Conservation (phyloP, 441 rosid species). For the Theobroma grandiflorum region DNA sequence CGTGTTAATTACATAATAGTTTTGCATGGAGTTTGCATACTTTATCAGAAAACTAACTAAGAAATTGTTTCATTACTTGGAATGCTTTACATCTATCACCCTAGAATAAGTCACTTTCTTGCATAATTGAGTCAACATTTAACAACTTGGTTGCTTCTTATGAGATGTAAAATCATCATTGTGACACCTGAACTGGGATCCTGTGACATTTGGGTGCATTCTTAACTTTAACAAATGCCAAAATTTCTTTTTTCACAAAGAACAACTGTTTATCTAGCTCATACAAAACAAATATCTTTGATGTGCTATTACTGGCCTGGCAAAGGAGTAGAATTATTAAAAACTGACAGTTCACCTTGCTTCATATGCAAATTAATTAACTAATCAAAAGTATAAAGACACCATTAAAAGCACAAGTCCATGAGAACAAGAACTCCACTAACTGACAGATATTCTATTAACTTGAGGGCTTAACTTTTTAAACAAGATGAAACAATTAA, state of each 20-base stretch:
- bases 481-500: constrained; percentile 3
- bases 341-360: not conserved
- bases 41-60: constrained; percentile 6
- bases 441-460: not conserved
- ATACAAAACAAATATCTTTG: not conserved
- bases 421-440: not conserved
- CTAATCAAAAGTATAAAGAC: not conserved
- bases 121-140: not conserved
- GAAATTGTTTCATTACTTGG: not conserved
- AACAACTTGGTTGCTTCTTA: not conserved
- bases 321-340: not conserved
- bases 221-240: not conserved
- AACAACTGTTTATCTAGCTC: not conserved
- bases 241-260: not conserved
- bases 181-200: not conserved
- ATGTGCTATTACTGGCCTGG: not conserved
- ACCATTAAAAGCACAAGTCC: not conserved
- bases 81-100: constrained; percentile 9
- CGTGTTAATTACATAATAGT: not conserved
- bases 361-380: not conserved
- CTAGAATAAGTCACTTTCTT: not conserved
- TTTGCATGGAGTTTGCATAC: not conserved
- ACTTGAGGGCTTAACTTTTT: constrained; percentile 3
- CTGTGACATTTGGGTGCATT: not conserved
- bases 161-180: not conserved